Percentiles rank a stretch among this genome's conserved stretches.
phyloP scores from a whole-genome alignment of 768 basidiomycete genomes.

The Paxillus involutus region DNA sequence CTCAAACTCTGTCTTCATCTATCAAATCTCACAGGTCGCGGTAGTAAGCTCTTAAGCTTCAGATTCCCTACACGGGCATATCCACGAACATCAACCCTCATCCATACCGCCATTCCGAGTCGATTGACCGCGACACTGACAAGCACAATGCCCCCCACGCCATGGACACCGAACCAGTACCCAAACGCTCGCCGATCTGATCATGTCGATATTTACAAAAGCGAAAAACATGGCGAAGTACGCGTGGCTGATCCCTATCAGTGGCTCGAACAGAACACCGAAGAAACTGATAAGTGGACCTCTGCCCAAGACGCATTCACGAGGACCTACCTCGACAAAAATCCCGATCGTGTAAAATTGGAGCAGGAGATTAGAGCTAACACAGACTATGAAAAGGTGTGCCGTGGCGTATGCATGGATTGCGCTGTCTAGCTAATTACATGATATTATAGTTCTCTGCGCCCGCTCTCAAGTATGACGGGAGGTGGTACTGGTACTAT shows the following conservation, averaged over 20 bases:
- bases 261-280: constrained; percentile 67
- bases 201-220: constrained; percentile 68
- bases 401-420: neutral
- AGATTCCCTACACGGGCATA: constrained; percentile 9
- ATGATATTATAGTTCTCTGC: constrained; percentile 52
- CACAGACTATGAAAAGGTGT: constrained; percentile 52
- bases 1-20: constrained; percentile 9
- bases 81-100: constrained; percentile 3
- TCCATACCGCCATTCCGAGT: neutral
- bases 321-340: constrained; percentile 59
- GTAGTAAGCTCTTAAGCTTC: constrained; percentile 21
- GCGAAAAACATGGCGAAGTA: constrained; percentile 59
- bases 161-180: constrained; percentile 60
- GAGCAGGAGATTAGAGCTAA: constrained; percentile 58
- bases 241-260: constrained; percentile 68
- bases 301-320: constrained; percentile 60
- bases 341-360: constrained; percentile 55
- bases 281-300: constrained; percentile 68
- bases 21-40: constrained; percentile 19
- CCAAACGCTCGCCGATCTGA: constrained; percentile 65
- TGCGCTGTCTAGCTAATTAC: constrained; percentile 1
- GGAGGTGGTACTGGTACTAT: constrained; percentile 79
- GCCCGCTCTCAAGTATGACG: constrained; percentile 61
- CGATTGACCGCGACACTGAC: constrained; percentile 10
- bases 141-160: constrained; percentile 37